Evolutionary conservation across 352 stramenopile genomes (phyloP), one percentile per base, ranked within the genome.

Genomic region (Phytophthora rubi): DNA sequence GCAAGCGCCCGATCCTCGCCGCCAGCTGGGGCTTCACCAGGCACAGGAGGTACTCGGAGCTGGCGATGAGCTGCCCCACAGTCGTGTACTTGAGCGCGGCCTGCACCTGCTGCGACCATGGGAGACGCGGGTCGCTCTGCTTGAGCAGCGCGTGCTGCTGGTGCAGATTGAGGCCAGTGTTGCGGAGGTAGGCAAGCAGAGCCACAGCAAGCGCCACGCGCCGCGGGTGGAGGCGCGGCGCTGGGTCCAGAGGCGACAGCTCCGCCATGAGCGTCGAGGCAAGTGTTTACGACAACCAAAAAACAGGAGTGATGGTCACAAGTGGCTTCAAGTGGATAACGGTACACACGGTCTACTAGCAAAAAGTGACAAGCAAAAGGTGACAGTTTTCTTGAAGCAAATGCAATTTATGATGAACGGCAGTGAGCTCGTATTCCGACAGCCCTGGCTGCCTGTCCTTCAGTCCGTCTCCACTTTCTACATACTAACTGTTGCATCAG

Each of bases 1-100:
- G 56, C 21, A 82, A 66, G 3, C 73, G 77, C 1, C 70, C 79
- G 51, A 92, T 87, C 32, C 76, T 76, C 26, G 61, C 57, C 18
- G 67, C 77, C 21, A 92, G 48, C 37, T 76, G 59, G 26, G 80
- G 84, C 75, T 92, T 92, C 28, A 79, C 71, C 2, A 90, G 57
- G 30, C 68, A 73, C 62, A 91, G 77, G 47, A 91, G 60, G 59
- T 85, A 89, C 66, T 90, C 81, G 21, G 73, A 81, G 28, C 71
- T 59, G 8, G 82, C 72, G 51, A 90, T 80, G 9, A 91, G 62
- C 62, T 91, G 83, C 30, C 65, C 72, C n/a, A 63, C 45, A 10
- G 79, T 62, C 53, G 78, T 83, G 75, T 90, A 89, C 42, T 76
- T 83, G 42, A 87, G 39, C 49, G 64, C 56, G n/a, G 71, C 62